Conservation (phyloP, 2,329 filamentous ascomycete species). For the Verticillium longisporum region DNA sequence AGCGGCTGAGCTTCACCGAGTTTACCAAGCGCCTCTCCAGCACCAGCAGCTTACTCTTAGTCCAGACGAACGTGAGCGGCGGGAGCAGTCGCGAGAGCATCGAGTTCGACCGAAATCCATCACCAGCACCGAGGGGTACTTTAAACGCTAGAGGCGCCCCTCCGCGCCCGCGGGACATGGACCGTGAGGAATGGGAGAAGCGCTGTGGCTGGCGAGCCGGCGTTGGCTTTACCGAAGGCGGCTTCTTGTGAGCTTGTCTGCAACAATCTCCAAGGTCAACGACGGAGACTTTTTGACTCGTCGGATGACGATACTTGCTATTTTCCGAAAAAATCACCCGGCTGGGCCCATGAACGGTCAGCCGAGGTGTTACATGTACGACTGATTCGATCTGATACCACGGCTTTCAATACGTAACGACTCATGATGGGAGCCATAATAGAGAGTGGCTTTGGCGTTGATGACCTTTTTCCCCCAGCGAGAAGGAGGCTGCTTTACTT, state of each 20-base stretch:
- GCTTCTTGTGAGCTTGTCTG: slow-evolving; percentile 40
- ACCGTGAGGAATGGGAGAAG: slow-evolving; percentile 30
- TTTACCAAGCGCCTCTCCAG: slow-evolving; percentile 54
- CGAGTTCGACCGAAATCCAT: slow-evolving; percentile 33
- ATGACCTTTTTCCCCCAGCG: neutral
- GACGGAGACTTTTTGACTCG: neutral
- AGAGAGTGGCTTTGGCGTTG: neutral
- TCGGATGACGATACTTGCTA: neutral
- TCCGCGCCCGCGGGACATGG: slow-evolving; percentile 23
- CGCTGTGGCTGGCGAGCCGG: slow-evolving; percentile 51
- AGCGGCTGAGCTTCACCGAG: slow-evolving; percentile 55
- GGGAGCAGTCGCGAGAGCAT: slow-evolving; percentile 41
- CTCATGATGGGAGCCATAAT: neutral
- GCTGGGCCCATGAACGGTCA: neutral
- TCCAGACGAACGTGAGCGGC: slow-evolving; percentile 48
- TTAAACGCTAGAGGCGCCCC: slow-evolving; percentile 22
- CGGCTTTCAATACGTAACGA: neutral
- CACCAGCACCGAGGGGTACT: slow-evolving; percentile 23
- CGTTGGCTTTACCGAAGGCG: slow-evolving; percentile 47
- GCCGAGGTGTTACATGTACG: neutral
- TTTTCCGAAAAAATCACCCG: neutral
- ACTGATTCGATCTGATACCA: neutral
- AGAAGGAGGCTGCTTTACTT: neutral
- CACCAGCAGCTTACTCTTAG: slow-evolving; percentile 52
- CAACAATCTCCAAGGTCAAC: neutral